Percentiles rank a stretch among this genome's conserved stretches.
Evolutionary conservation across 1,284 basidiomycete species (phyloP).

Genomic region (Malassezia sp.): DNA sequence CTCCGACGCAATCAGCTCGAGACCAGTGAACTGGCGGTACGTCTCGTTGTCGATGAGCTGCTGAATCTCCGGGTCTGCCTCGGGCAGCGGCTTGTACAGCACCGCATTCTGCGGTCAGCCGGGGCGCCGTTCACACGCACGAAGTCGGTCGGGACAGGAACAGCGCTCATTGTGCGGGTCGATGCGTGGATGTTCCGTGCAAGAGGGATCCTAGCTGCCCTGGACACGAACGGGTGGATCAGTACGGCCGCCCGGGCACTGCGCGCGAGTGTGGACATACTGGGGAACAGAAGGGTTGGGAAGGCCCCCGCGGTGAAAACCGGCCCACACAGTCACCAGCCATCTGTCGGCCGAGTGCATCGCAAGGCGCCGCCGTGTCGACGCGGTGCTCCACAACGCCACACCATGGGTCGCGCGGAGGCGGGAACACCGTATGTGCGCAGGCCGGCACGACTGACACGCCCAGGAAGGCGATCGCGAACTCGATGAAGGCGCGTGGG

Average conservation of each 20-base stretch:
- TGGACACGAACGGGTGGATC: conserved; percentile 2
- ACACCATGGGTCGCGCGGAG: conserved; percentile 13
- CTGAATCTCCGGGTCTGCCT: conserved; percentile 87
- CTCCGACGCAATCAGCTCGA: conserved; percentile 92
- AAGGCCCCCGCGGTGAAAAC: no score
- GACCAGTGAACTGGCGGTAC: conserved; percentile 87
- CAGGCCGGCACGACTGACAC: conserved; percentile 13
- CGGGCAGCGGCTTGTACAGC: conserved; percentile 72
- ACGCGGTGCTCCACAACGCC: no score
- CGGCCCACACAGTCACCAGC: no score
- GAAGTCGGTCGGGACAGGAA: conserved; percentile 40
- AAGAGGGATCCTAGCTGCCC: neutral
- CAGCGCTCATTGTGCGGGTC: conserved; percentile 26
- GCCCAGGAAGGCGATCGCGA: conserved; percentile 38
- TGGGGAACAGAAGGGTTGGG: conserved; percentile 3
- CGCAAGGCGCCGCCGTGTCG: no score
- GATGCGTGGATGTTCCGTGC: conserved; percentile 1
- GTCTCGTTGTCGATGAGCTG: conserved; percentile 99
- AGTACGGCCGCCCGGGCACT: conserved; percentile 8
- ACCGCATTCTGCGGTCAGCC: conserved; percentile 62
- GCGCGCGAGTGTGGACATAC: conserved; percentile 12
- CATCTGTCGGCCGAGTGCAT: no score
- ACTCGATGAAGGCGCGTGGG: conserved; percentile 44
- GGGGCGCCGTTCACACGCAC: conserved; percentile 18
- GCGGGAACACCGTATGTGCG: conserved; percentile 16